phyloP scores from a whole-genome alignment of 495 filamentous ascomycete genomes.

The Xanthoparmelia taractica region DNA sequence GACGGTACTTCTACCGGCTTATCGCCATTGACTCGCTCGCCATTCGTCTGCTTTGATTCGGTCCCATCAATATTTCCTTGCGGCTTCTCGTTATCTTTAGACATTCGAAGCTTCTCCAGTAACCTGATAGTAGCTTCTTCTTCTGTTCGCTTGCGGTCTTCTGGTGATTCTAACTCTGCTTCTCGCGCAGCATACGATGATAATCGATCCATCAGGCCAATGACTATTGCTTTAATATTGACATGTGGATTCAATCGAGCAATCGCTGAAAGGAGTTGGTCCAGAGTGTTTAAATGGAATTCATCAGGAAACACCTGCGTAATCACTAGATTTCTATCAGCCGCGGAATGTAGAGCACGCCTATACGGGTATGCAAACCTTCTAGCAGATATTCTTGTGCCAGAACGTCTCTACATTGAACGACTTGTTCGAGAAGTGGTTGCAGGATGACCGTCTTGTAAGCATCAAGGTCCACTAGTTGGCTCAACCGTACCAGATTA shows the following conservation, averaged over 20 bases:
- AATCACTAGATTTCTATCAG: slow-evolving; percentile 56
- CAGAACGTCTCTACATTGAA: slow-evolving; percentile 92
- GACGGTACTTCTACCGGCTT: slow-evolving; percentile 26
- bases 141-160: slow-evolving; percentile 67
- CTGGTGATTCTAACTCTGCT: slow-evolving; percentile 64
- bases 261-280: slow-evolving; percentile 86
- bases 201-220: slow-evolving; percentile 92
- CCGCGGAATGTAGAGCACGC: not conserved
- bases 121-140: slow-evolving; percentile 72
- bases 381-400: slow-evolving; percentile 97
- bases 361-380: slow-evolving; percentile 38
- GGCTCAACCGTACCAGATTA: slow-evolving; percentile 90
- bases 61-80: slow-evolving; percentile 28
- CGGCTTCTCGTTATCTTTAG: slow-evolving; percentile 48
- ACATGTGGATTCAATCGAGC: slow-evolving; percentile 89
- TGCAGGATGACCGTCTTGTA: slow-evolving; percentile 88
- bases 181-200: slow-evolving; percentile 88
- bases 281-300: slow-evolving; percentile 92
- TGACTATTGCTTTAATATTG: slow-evolving; percentile 95
- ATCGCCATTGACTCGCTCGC: slow-evolving; percentile 41
- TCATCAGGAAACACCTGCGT: slow-evolving; percentile 99
- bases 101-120: slow-evolving; percentile 66
- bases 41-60: slow-evolving; percentile 17
- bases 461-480: slow-evolving; percentile 85
- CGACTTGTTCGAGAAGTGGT: slow-evolving; percentile 89